Base-by-base conservation (phyloP, 352 stramenopile species). In the Pythium phragmitis region DNA sequence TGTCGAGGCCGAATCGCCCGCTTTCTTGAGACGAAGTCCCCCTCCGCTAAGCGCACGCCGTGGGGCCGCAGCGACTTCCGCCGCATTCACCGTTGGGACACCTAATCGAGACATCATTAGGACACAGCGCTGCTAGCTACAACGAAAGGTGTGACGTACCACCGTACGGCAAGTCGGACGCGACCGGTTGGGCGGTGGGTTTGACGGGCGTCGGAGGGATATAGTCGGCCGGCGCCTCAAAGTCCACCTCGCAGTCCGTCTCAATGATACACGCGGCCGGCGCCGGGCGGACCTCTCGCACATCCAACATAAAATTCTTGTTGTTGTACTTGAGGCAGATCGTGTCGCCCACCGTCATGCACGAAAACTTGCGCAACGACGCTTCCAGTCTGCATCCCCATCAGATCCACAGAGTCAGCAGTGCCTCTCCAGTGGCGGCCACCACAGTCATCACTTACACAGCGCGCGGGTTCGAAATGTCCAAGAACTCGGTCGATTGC, bases 221-320 rank as follows among this genome's bases (percentile, higher is more conserved):
- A 49, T 96, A 96, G 63, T 94, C 87, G 0, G 81, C 79, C 3
- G 98, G 98, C 3, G 97, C 86, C 71, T 99, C 97, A 74, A 99
- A 99, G 75, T 99, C 98, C 7, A 99, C 95, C 72, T 99, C 98
- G 64, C 96, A 99, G 76, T 99, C 98, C 2, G 97, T 99, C 82
- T 99, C 98, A 60, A 99, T 99, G 70, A 99, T 99, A 69, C 96
- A 99, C 7, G 94, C 97, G 13, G 97, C 98, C 58, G 97, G 90
- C 28, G 93, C 72, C 0, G 98, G 98, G 65, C 97, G 86, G 3
- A 99, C 86, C 77, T 99, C 97, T 23, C 97, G 94, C n/a, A 99
- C 88, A 64, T 98, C 95, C 67, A 99, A 85, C 77, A 99, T 88
- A 73, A 98, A 99, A 67, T 99, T 98, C 68, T 98, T 98, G 77